These are phyloP conservation scores for Hypoxylon sp. DNA, from an alignment of 2,329 filamentous ascomycete species.

Conservation along the genomic window DNA sequence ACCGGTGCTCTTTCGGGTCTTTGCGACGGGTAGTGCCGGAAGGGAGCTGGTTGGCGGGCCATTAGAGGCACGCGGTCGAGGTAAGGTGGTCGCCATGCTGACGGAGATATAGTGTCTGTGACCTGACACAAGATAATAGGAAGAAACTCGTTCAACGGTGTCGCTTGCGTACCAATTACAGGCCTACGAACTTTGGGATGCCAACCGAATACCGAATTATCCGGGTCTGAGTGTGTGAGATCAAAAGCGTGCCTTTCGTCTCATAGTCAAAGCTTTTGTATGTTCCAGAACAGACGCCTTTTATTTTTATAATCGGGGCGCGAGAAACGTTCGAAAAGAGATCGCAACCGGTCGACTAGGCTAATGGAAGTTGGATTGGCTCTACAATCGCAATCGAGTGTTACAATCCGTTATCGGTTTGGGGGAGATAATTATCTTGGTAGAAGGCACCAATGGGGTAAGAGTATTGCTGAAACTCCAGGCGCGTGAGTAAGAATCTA, in stretches of 20 bases:
- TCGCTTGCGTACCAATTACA: slow-evolving; percentile 27
- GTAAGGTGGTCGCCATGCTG: slow-evolving; percentile 73
- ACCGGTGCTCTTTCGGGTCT: slow-evolving; percentile 78
- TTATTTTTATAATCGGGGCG: slow-evolving; percentile 12
- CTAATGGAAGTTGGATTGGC: slow-evolving; percentile 12
- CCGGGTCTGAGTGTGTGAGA: slow-evolving; percentile 25
- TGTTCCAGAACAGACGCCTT: slow-evolving; percentile 10
- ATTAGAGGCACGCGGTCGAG: slow-evolving; percentile 76
- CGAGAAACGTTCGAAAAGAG: slow-evolving; percentile 19
- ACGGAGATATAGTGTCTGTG: slow-evolving; percentile 39
- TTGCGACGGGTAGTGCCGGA: slow-evolving; percentile 80
- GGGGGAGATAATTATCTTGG: slow-evolving; percentile 8
- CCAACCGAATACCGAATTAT: slow-evolving; percentile 30
- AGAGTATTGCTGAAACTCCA: slow-evolving; percentile 22
- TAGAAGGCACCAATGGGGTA: slow-evolving; percentile 11
- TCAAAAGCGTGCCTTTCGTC: slow-evolving; percentile 38
- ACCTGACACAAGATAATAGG: slow-evolving; percentile 26
- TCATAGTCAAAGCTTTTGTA: slow-evolving; percentile 39
- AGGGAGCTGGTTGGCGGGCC: slow-evolving; percentile 80
- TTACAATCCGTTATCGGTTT: slow-evolving; percentile 26
- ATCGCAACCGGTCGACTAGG: slow-evolving; percentile 25
- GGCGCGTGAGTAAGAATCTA: slow-evolving; percentile 26
- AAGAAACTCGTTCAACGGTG: slow-evolving; percentile 26
- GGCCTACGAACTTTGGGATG: slow-evolving; percentile 21
- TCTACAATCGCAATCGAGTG: slow-evolving; percentile 20